Evolutionary conservation across 805 yeast genomes (phyloP), one percentile per base, ranked within the genome.

Genomic region (Cyberlindnera nakhonratchasimensis): DNA sequence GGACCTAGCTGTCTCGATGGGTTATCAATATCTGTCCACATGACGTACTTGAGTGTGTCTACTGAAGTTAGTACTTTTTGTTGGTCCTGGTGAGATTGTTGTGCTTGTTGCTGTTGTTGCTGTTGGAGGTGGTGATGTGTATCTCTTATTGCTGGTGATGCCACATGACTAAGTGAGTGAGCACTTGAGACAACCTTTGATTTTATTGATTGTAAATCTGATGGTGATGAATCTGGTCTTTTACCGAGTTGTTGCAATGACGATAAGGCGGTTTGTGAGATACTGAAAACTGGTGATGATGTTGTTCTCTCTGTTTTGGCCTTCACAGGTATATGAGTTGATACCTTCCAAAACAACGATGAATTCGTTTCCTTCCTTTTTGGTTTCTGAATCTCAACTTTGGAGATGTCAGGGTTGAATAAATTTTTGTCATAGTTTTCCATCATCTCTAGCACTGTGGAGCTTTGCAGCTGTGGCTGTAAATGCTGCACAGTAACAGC

Each of bases 1-100:
- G 72, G 65, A 24, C 74, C 71, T 5, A 77, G 67, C 6, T 82
- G 81, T 44, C 76, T 75, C 0, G 96, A 88, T 0, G 97, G 96
- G 53, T 90, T 91, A 6, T 69, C 66, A 21, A 86, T 74, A 28
- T 74, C 75, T 2, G 85, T 74, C 87, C 93, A 69, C 46, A 65
- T 66, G 17, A 63, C 55, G 13, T 46, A 39, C 39, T 46, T 51
- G 19, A 58, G 26, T 0, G 55, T 39, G 20, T 58, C 59, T 2
- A 43, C 34, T 2, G 55, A 47, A 2, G 57, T 46, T n/a, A 46
- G 5, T 4, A 29, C 35, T 24, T 33, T 46, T 18, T 44, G 44
- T 20, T 39, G 41, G 14, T 45, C 29, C 13, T 39, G 47, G 3
- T 39, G 51, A 11, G 12, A 24, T n/a, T 37, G 45, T 19, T 24